Conservation (phyloP, 768 basidiomycete genomes). For the Boletus vinaceobasis region DNA sequence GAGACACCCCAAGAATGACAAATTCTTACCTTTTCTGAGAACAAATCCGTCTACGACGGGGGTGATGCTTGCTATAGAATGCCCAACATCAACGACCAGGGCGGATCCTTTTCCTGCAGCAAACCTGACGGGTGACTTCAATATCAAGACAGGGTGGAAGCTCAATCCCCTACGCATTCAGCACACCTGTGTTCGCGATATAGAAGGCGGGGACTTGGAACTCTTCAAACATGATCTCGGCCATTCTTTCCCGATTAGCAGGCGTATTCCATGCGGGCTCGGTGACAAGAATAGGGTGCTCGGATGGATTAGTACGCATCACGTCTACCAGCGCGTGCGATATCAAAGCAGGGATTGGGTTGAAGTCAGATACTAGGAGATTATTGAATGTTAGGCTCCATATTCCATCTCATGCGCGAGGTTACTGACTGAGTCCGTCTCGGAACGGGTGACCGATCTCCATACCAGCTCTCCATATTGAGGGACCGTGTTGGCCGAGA, state of each 20-base stretch:
- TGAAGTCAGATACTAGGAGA: constrained; percentile 67
- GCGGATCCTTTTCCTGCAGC: constrained; percentile 98
- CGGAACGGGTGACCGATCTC: constrained; percentile 78
- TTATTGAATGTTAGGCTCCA: constrained; percentile 1
- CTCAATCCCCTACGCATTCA: constrained; percentile 71
- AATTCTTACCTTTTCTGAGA: constrained; percentile 75
- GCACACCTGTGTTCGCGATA: constrained; percentile 89
- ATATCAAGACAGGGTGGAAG: neutral
- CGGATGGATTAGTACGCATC: constrained; percentile 71
- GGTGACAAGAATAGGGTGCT: constrained; percentile 90
- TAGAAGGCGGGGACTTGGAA: constrained; percentile 95
- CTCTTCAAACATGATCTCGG: constrained; percentile 97
- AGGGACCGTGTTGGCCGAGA: constrained; percentile 85
- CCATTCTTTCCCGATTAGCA: constrained; percentile 91
- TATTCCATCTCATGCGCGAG: neutral
- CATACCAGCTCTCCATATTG: constrained; percentile 89
- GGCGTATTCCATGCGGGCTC: constrained; percentile 96
- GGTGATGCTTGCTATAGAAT: constrained; percentile 84
- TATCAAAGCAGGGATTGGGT: constrained; percentile 66
- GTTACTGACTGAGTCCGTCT: constrained; percentile 76
- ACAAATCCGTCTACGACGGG: constrained; percentile 98
- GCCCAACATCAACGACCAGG: constrained; percentile 90
- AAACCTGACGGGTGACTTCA: constrained; percentile 53
- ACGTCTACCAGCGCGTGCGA: constrained; percentile 72
- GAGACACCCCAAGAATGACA: neutral